phyloP scores from a whole-genome alignment of 2,329 filamentous ascomycete genomes.

The Fusarium fujikuroi region DNA sequence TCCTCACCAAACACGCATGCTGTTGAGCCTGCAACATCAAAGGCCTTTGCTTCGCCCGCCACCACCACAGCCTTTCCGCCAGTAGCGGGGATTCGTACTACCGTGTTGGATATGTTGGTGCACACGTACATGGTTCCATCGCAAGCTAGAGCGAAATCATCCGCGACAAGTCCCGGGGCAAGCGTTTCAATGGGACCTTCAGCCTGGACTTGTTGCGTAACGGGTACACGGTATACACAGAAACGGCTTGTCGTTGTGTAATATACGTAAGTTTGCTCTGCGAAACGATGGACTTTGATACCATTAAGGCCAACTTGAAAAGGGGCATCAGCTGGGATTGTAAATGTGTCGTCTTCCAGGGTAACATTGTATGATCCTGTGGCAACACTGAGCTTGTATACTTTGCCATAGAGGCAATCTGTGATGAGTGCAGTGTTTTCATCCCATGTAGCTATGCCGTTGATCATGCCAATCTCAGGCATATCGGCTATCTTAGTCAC shows the following conservation, averaged over 20 bases:
- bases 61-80: slow-evolving; percentile 4
- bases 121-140: slow-evolving; percentile 36
- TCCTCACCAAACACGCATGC: slow-evolving; percentile 22
- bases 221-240: slow-evolving; percentile 28
- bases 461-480: slow-evolving; percentile 24
- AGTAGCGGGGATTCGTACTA: slow-evolving; percentile 12
- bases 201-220: slow-evolving; percentile 10
- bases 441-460: slow-evolving; percentile 38
- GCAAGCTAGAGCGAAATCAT: slow-evolving; percentile 31
- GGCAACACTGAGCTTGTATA: slow-evolving; percentile 28
- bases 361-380: slow-evolving; percentile 20
- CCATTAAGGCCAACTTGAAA: slow-evolving; percentile 35
- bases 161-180: slow-evolving; percentile 16
- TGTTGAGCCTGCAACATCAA: slow-evolving; percentile 30
- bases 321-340: slow-evolving; percentile 10
- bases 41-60: slow-evolving; percentile 8
- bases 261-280: slow-evolving; percentile 27
- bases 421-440: slow-evolving; percentile 28
- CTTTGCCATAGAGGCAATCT: slow-evolving; percentile 33
- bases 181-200: slow-evolving; percentile 28
- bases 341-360: slow-evolving; percentile 33
- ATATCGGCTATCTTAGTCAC: slow-evolving; percentile 13
- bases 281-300: slow-evolving; percentile 31
- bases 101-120: slow-evolving; percentile 34
- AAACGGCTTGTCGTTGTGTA: slow-evolving; percentile 29